Percentiles rank a stretch among this genome's conserved stretches.
Conservation (phyloP, 148 eudicot species). For the Salicornia ramosissima region DNA sequence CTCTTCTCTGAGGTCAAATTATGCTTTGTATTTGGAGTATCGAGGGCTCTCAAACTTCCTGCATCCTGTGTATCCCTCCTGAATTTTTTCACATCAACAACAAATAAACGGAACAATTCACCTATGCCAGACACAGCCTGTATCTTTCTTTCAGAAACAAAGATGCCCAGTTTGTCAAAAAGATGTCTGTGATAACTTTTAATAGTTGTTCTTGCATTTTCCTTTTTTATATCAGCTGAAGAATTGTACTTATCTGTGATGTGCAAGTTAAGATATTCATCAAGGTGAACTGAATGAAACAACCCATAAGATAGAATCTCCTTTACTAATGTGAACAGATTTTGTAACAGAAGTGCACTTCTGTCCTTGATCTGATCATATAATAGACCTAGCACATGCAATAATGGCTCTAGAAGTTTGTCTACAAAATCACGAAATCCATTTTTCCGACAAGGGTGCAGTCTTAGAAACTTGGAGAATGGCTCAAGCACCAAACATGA, state of each 20-base stretch:
- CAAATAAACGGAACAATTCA: constrained; percentile 63
- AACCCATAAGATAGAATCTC: constrained; percentile 69
- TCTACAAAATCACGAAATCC: constrained; percentile 77
- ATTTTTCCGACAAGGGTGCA: constrained; percentile 69
- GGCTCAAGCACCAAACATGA: constrained; percentile 71
- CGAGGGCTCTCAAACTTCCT: constrained; percentile 30
- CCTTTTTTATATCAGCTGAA: constrained; percentile 37
- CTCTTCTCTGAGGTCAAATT: constrained; percentile 27
- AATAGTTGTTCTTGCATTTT: constrained; percentile 38
- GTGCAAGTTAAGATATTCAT: constrained; percentile 72
- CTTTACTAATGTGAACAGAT: constrained; percentile 41
- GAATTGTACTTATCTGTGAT: constrained; percentile 47
- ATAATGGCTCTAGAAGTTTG: constrained; percentile 68
- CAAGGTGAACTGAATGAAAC: constrained; percentile 80
- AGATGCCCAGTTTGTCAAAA: constrained; percentile 66
- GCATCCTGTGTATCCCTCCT: constrained; percentile 38
- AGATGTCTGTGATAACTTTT: constrained; percentile 90
- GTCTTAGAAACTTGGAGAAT: constrained; percentile 65
- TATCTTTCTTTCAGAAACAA: constrained; percentile 53
- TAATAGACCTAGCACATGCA: constrained; percentile 47
- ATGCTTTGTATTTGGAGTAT: constrained; percentile 25
- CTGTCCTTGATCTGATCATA: constrained; percentile 28
- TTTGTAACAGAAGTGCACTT: constrained; percentile 24
- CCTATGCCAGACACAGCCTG: constrained; percentile 58
- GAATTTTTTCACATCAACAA: constrained; percentile 53